A percentile compares a stretch with the other conserved stretches of the same genome.
Conservation (phyloP, 257 asterid species). For the Solanum acaule region DNA sequence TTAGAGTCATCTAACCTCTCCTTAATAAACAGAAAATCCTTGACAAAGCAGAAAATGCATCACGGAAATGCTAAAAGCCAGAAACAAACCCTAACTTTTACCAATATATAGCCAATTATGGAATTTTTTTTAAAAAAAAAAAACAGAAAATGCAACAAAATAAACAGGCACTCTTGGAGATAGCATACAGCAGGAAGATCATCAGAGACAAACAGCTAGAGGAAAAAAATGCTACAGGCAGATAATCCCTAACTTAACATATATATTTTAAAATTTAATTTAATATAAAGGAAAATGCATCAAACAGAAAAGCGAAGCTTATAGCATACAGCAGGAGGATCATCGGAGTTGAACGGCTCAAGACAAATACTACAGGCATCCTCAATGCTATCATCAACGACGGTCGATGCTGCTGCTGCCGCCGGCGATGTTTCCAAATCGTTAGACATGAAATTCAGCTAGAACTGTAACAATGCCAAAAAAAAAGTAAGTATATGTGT, state of each 20-base stretch:
- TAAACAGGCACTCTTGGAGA: neutral
- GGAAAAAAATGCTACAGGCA: slow-evolving; percentile 34
- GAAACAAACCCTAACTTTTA: neutral
- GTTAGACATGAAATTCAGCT: slow-evolving; percentile 4
- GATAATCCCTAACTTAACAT: neutral
- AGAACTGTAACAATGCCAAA: neutral
- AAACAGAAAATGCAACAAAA: neutral
- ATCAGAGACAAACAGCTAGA: slow-evolving; percentile 22
- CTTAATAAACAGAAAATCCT: slow-evolving; percentile 12
- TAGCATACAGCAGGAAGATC: slow-evolving; percentile 32
- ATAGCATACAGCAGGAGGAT: slow-evolving; percentile 37
- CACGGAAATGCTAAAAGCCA: neutral
- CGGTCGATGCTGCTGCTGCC: slow-evolving; percentile 4
- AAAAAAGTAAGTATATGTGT: neutral
- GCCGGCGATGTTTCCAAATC: slow-evolving; percentile 5
- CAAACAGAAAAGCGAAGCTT: neutral
- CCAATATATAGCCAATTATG: neutral
- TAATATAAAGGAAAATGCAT: neutral
- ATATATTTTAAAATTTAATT: neutral
- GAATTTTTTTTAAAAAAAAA: neutral
- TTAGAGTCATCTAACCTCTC: neutral
- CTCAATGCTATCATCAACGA: slow-evolving; percentile 30
- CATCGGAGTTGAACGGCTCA: slow-evolving; percentile 32
- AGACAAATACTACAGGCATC: slow-evolving; percentile 52
- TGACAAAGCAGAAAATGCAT: neutral